phyloP scores from a whole-genome alignment of 768 basidiomycete genomes.

The Agaricus subrufescens region DNA sequence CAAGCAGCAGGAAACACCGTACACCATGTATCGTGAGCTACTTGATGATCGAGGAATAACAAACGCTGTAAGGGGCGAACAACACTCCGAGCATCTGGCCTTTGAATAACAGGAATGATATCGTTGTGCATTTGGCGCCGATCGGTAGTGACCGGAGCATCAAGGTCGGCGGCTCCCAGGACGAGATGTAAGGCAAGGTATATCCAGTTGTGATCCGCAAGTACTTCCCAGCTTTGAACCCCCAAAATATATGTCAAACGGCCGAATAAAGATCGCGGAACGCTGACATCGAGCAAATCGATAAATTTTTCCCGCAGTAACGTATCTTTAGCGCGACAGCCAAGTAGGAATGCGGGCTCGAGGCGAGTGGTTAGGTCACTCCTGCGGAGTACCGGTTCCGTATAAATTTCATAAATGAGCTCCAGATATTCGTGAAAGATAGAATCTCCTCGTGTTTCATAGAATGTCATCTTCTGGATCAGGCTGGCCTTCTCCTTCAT shows the following conservation, averaged over 20 bases:
- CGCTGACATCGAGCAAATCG: constrained; percentile 83
- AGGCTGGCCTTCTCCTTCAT: constrained; percentile 94
- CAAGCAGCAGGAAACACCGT: constrained; percentile 84
- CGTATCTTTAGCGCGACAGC: constrained; percentile 81
- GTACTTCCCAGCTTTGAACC: constrained; percentile 91
- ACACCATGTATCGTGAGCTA: constrained; percentile 82
- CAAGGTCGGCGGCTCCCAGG: constrained; percentile 55
- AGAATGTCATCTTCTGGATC: constrained; percentile 82
- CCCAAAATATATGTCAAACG: constrained; percentile 88
- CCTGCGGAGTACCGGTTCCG: constrained; percentile 75
- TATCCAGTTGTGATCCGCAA: constrained; percentile 93
- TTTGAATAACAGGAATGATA: constrained; percentile 20
- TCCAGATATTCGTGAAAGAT: constrained; percentile 83
- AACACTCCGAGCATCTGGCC: constrained; percentile 48
- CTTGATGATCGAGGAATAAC: constrained; percentile 70
- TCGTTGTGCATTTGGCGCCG: constrained; percentile 31
- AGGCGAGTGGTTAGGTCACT: constrained; percentile 92
- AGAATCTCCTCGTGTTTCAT: constrained; percentile 73
- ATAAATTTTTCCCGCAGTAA: constrained; percentile 79
- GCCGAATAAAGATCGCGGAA: constrained; percentile 76
- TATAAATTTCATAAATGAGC: constrained; percentile 93
- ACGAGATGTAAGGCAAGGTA: constrained; percentile 86
- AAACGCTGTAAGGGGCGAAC: constrained; percentile 80
- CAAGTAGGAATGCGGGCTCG: constrained; percentile 90
- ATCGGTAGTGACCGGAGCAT: constrained; percentile 33